phyloP scores from a whole-genome alignment of 164 flowering plant species.

The Houttuynia cordata region DNA sequence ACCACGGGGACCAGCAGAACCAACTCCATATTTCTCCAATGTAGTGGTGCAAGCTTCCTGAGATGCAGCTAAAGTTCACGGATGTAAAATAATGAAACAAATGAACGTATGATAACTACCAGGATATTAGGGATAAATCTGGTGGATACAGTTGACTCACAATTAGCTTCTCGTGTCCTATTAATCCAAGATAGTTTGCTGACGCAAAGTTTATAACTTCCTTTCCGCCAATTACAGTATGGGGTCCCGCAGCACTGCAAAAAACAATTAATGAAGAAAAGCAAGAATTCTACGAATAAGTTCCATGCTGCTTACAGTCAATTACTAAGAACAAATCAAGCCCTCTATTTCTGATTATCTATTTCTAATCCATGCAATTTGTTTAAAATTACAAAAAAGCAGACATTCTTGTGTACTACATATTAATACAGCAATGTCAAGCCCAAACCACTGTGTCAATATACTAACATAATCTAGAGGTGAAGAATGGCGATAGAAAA shows the following conservation, averaged over 20 bases:
- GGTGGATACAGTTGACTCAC: conserved; percentile 18
- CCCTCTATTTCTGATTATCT: too few species aligned
- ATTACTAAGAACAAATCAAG: too few species aligned
- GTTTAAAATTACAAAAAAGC: too few species aligned
- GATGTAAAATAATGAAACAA: neutral
- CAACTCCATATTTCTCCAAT: conserved; percentile 94
- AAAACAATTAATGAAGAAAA: conserved; percentile 10
- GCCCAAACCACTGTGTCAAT: too few species aligned
- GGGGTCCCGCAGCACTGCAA: conserved; percentile 91
- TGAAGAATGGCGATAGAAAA: neutral
- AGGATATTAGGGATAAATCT: neutral
- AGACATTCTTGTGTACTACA: too few species aligned
- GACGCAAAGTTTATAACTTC: conserved; percentile 92
- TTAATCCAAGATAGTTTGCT: conserved; percentile 90
- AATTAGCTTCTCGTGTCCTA: conserved; percentile 66
- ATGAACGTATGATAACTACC: neutral
- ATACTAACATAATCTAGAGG: too few species aligned
- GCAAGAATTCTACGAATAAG: too few species aligned
- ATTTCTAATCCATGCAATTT: too few species aligned
- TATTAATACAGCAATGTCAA: too few species aligned
- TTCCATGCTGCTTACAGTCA: too few species aligned
- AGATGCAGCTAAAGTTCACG: conserved; percentile 5
- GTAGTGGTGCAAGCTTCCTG: conserved; percentile 87
- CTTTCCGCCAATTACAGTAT: conserved; percentile 60
- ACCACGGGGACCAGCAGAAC: conserved; percentile 99